phyloP scores from a whole-genome alignment of 2,329 filamentous ascomycete species.

The Paraphaeosphaeria sporulosa region DNA sequence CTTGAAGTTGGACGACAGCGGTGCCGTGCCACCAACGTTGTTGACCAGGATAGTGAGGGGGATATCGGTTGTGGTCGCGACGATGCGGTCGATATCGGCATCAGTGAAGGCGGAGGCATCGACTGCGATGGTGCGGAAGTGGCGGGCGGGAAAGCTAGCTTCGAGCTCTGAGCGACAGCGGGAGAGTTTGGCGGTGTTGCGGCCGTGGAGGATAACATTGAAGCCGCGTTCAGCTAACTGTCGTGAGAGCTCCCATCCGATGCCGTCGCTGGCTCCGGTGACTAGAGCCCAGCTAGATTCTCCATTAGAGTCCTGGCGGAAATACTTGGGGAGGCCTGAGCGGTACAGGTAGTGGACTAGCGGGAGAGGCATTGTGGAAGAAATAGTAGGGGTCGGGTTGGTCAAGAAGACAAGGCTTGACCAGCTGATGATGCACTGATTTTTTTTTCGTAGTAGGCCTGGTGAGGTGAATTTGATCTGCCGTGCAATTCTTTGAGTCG shows the following conservation, averaged over 20 bases:
- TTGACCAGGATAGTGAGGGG: too few relatives aligned
- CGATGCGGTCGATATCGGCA: too few relatives aligned
- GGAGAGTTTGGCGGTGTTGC: slow-evolving; percentile 83
- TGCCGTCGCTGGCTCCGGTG: slow-evolving; percentile 90
- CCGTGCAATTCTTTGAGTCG: not conserved
- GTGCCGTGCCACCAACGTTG: too few relatives aligned
- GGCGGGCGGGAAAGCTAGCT: slow-evolving; percentile 10
- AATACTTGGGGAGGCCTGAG: slow-evolving; percentile 18
- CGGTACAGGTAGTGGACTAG: slow-evolving; percentile 20
- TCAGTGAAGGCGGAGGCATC: slow-evolving; percentile 14
- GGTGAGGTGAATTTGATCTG: not conserved
- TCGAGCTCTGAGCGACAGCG: slow-evolving; percentile 15
- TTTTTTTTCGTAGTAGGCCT: not conserved
- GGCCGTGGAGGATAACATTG: slow-evolving; percentile 90
- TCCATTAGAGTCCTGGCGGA: slow-evolving; percentile 6
- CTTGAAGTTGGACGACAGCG: too few relatives aligned
- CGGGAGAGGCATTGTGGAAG: slow-evolving; percentile 8
- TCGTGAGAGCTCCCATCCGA: slow-evolving; percentile 90
- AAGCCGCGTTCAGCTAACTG: slow-evolving; percentile 88
- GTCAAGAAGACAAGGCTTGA: not conserved
- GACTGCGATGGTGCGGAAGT: slow-evolving; percentile 14
- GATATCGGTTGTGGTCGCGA: too few relatives aligned
- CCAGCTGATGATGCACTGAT: not conserved
- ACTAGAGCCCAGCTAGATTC: slow-evolving; percentile 75
- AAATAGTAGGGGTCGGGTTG: not conserved